These are phyloP conservation scores for Scolecobasidium constrictum DNA, from an alignment of 2,329 filamentous ascomycete species.

Conservation along the genomic window DNA sequence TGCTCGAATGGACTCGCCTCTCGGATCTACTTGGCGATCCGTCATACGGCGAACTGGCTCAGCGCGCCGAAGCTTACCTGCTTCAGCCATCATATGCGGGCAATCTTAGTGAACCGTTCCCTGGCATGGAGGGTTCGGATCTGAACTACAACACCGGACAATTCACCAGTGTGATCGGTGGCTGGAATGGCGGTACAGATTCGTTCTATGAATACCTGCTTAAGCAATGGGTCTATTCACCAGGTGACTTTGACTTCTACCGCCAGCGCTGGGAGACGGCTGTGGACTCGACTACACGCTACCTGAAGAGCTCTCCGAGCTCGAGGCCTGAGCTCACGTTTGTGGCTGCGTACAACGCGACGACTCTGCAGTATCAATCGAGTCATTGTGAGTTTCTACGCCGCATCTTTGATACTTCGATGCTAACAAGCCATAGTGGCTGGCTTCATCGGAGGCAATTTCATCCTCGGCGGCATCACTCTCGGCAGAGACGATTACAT, in stretches of 20 bases:
- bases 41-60: conserved; percentile 54
- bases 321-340: conserved; percentile 63
- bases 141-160: conserved; percentile 54
- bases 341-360: conserved; percentile 46
- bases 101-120: conserved; percentile 56
- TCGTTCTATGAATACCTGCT: conserved; percentile 85
- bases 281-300: conserved; percentile 61
- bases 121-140: conserved; percentile 60
- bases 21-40: conserved; percentile 61
- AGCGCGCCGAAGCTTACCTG: conserved; percentile 60
- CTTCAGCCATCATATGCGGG: conserved; percentile 48
- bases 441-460: conserved; percentile 77
- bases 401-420: too few relatives aligned
- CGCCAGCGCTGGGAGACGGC: conserved; percentile 65
- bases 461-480: conserved; percentile 68
- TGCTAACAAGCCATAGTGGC: conserved; percentile 36
- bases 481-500: conserved; percentile 56
- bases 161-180: conserved; percentile 57
- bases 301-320: conserved; percentile 59
- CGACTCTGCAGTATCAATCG: conserved; percentile 24
- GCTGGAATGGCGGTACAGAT: conserved; percentile 69
- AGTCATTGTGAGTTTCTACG: conserved; percentile 34
- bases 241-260: conserved; percentile 50
- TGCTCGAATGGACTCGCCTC: conserved; percentile 75
- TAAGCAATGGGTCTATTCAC: conserved; percentile 82